Evolutionary conservation across 441 rosid genomes (phyloP).

Genomic region (Syzygium syzygioides): DNA sequence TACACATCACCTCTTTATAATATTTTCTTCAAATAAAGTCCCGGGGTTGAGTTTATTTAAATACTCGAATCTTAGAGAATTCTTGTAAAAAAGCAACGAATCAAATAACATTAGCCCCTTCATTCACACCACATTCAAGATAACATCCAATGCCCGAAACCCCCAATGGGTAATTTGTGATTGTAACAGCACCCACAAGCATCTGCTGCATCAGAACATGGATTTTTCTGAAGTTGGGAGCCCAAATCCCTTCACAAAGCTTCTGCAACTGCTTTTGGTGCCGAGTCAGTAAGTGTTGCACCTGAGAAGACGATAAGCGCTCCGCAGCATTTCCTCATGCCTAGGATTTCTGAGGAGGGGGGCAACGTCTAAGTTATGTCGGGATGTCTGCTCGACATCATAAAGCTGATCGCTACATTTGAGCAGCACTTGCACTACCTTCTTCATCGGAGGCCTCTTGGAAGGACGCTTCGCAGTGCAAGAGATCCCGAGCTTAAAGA

Average conservation of each 20-base stretch:
- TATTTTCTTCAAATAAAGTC: too few relatives aligned
- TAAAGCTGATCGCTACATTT: neutral
- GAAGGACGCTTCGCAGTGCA: conserved; percentile 37
- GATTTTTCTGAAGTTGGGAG: neutral
- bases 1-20: too few relatives aligned
- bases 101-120: neutral
- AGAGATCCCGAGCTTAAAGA: conserved; percentile 45
- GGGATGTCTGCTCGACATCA: conserved; percentile 1
- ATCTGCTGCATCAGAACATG: neutral
- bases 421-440: conserved; percentile 24
- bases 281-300: neutral
- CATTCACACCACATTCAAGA: neutral
- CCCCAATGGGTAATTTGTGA: neutral
- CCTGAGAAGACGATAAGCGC: neutral
- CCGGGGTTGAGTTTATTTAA: too few relatives aligned
- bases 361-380: conserved; percentile 9
- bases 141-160: neutral
- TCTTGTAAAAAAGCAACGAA: too few relatives aligned
- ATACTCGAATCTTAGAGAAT: too few relatives aligned
- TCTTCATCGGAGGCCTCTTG: conserved; percentile 46
- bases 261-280: neutral
- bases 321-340: neutral
- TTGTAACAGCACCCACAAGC: neutral
- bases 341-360: conserved; percentile 22
- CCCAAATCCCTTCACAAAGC: neutral